Base-by-base conservation (phyloP, 192 early-diverging fungal species). In the Gaertneriomyces semiglobifer region DNA sequence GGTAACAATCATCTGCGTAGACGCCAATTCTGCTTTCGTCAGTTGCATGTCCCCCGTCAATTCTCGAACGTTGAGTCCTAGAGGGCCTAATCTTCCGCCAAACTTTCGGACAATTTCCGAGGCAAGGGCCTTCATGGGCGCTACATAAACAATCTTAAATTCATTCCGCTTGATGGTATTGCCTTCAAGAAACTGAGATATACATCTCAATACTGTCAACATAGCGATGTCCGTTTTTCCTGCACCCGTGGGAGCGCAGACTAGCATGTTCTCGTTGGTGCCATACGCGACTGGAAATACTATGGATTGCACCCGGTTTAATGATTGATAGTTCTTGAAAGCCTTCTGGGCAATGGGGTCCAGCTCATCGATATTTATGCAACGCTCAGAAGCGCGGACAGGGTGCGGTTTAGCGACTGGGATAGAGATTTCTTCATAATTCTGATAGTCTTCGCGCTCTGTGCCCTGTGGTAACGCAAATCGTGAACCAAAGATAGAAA, bases 131-230 rank as follows among this genome's bases (percentile, higher is more conserved):
- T 98, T 98, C 96, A 97, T 95, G 0, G 94, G 94, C 5, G 95
- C 97, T 7, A 99, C 89, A 71, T 98, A 99, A 0, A 99, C 86
- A 70, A 99, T 96, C 72, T 99, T 99, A 82, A 99, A 98, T 58
- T 93, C 90, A 48, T 90, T 86, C 70, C 87, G 90, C 12, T 79
- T 84, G 63, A 99, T 78, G 4, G 66, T 69, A 18, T 70, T 71
- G 45, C 74, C 56, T 9, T 69, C 70, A 12, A 70, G 63, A 70
- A 87, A 85, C 62, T 94, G 88, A 46, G 84, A 65, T 6, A 99
- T 66, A 3, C 88, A 88, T 11, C 91, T 82, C 6, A 99, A 73
- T 5, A 99, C 91, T 0, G 94, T 91, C 44, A 99, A 82, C 86
- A 99, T 86, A 11, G 97, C 95, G 14, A 96, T 88, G 70, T 99